Evolutionary conservation across 768 basidiomycete genomes (phyloP), one percentile per base, ranked within the genome.

Genomic region (Auricularia auricula-judae): DNA sequence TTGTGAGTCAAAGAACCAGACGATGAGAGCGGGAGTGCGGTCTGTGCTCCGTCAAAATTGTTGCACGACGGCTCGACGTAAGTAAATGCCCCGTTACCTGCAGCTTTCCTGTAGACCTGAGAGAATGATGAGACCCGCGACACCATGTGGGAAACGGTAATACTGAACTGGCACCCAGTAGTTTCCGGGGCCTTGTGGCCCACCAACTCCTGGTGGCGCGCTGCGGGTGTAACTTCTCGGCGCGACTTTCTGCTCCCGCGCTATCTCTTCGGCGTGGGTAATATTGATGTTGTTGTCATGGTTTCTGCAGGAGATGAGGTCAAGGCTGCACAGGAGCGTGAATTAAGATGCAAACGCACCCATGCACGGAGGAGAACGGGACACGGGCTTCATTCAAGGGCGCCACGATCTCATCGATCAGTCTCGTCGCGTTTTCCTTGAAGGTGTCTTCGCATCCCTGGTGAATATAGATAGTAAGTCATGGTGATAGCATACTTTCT

Each of bases 1-100:
- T 66, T 87, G 79, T 2, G 89, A 89, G 73, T 90, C 89, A 68
- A 91, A 91, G 74, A 88, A 88, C 88, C 86, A 91, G 3, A 89
- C 72, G 59, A 90, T 72, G 10, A 89, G 75, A 3, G 73, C 75
- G 3, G 88, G 88, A 4, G 71, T 66, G 1, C 35, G n/a, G 71
- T 86, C 83, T 78, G 65, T 3, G 23, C 18, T 5, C 60, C 62
- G 29, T 34, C 21, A 23, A 16, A 11, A n/a, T 34, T 64, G 29
- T 29, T 29, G 29, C 29, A 29, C 29, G 29, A 29, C 29, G 29
- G 29, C 29, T 29, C 29, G 29, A 29, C 29, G 29, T 29, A 29
- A 29, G 29, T 29, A 29, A 29, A 29, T 29, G 29, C 29, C 29
- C 29, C 29, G 29, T 29, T 21, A 80, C 81, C 81, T 34, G 69